Conservation (phyloP, 2,329 filamentous ascomycete genomes). For the Colletotrichum camelliae region DNA sequence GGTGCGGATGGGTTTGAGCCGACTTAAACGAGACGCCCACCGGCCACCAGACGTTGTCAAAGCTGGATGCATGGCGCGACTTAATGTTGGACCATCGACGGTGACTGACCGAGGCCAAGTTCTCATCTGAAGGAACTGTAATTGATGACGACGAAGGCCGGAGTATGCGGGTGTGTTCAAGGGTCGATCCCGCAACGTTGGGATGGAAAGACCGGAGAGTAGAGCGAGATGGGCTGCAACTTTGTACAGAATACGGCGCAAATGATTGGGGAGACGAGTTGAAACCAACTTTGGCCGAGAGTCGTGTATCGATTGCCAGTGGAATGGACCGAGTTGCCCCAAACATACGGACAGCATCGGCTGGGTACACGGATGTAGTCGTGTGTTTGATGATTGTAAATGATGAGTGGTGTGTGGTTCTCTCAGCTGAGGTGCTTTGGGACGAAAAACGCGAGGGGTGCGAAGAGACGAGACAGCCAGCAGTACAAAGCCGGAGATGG, state of each 20-base stretch:
- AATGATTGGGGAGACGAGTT: neutral
- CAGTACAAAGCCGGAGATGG: neutral
- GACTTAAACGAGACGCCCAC: neutral
- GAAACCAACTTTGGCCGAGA: neutral
- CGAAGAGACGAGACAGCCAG: neutral
- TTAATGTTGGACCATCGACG: neutral
- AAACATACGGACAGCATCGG: neutral
- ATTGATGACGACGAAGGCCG: neutral
- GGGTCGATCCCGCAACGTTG: neutral
- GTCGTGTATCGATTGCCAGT: neutral
- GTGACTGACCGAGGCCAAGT: neutral
- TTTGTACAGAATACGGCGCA: neutral
- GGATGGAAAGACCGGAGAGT: neutral
- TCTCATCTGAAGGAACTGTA: neutral
- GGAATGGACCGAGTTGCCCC: neutral
- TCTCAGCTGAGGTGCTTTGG: neutral
- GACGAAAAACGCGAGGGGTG: neutral
- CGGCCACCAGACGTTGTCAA: neutral
- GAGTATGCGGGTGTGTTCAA: neutral
- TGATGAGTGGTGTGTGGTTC: neutral
- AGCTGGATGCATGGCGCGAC: neutral
- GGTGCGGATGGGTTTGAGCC: neutral
- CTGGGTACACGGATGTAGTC: neutral
- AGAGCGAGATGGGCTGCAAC: neutral
- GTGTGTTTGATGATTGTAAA: neutral